Base-by-base conservation (phyloP, 2,329 filamentous ascomycete genomes). In the Berkeleyomyces rouxiae region DNA sequence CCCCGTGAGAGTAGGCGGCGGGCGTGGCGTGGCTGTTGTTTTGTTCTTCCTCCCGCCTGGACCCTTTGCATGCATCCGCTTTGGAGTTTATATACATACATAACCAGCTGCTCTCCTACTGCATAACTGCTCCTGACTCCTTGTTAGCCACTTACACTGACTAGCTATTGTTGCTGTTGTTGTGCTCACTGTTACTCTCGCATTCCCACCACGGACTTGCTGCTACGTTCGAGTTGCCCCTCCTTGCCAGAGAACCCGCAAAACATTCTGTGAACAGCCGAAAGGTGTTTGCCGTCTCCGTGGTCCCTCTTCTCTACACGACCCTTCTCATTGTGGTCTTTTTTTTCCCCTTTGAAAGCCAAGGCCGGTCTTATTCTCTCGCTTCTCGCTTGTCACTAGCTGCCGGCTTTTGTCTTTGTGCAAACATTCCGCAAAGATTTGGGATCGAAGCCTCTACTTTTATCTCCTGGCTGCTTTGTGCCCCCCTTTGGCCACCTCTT, bases 211-310 rank as follows among this genome's bases (percentile, higher is more conserved):
- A 53, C 49, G 31, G 13, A 11, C 47, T 51, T 9, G 7, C 47
- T n/a, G 7, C 9, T n/a, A n/a, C 44, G 6, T 7, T 47, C 33
- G 6, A n/a, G 16, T 33, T 23, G 23, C 47, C 7, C 23, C 47
- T 33, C 47, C 13, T n/a, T 13, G 37, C 49, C 31, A 46, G 43
- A 46, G 43, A n/a, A 53, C 9, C 49, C 33, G 13, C 49, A 39
- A 61, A 51, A 61, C 46, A 61, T 16, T 10, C 42, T 53, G 59
- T 61, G 59, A 61, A 61, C 59, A 61, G 59, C 59, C 59, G 59
- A 61, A 51, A 49, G 33, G 59, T 49, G 59, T 61, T 61, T 61
- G 59, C 59, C 46, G 37, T 49, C 31, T 60, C 7, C n/a, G 5
- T 60, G 7, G 47, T 44, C 47, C 10, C 47, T 51, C 16, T 10